Evolutionary conservation across 164 flowering plant species (phyloP), one percentile per base, ranked within the genome.

Genomic region (Magnolia changhungtana): DNA sequence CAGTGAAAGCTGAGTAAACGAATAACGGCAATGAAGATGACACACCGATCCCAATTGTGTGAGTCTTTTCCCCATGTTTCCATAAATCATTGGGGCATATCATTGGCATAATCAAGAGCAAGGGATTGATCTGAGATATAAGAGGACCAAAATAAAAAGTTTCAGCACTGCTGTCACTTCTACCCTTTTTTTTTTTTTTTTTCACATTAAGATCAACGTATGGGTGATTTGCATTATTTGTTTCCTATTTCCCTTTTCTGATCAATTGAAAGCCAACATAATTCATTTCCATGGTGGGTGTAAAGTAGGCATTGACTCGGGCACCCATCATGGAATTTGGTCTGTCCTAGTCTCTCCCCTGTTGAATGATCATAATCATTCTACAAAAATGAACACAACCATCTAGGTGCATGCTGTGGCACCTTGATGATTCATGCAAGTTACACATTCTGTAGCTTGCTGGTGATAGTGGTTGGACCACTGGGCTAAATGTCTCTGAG

Each of bases 1-100:
- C 98, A 7, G 91, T 92, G 14, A 96, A 92, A 74, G 99, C 98
- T 49, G 97, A 90, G 24, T 97, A 94, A 72, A 91, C 84, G 85
- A 88, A 87, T 76, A 82, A 82, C 65, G 73, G 71, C 68, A 65
- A 45, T 18, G 61, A 8, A 55, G 75, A 75, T 19, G 82, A 82
- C 31, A 18, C 51, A 21, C 74, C 82, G 24, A 45, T 79, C 16
- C 68, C 76, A 52, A 67, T 78, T 49, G 84, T 85, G 75, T 87
- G 79, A 84, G 45, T 69, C 65, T 19, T 49, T 21, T 58, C 4
- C 19, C 20, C 49, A 45, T 45, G 20, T 69, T 11, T 16, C 67
- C 69, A 45, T 63, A 21, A 13, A 37, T 37, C 45, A 37, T n/a
- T 7, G 1, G 29, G 13, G 69, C n/a, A n/a, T 50, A 8, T 19